Percentiles rank a stretch among this genome's conserved stretches.
phyloP scores from a whole-genome alignment of 139 green algal species.

The Chlorella sorokiniana region DNA sequence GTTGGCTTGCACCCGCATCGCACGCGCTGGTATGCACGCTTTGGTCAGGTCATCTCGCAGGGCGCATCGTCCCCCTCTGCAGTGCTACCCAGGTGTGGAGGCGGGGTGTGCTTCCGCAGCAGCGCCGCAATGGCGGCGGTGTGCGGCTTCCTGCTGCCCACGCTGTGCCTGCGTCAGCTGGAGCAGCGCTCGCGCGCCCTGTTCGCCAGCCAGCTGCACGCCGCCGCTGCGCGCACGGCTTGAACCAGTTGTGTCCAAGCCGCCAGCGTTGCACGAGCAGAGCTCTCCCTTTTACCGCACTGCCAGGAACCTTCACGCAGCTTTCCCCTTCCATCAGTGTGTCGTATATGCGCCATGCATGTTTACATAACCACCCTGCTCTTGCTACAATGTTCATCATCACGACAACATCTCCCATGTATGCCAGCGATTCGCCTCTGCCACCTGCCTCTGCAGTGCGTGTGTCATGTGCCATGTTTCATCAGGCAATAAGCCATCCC shows the following conservation, averaged over 20 bases:
- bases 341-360: too few relatives aligned
- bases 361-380: too few relatives aligned
- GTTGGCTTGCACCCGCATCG: not conserved
- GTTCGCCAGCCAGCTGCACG: slow-evolving; percentile 3
- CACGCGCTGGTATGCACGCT: not conserved
- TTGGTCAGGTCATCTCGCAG: not conserved
- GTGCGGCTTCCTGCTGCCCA: slow-evolving; percentile 9
- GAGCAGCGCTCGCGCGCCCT: slow-evolving; percentile 2
- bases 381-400: too few relatives aligned
- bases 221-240: not conserved
- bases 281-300: too few relatives aligned
- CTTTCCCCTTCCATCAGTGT: too few relatives aligned
- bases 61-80: not conserved
- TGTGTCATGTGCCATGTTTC: too few relatives aligned
- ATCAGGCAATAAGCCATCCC: too few relatives aligned
- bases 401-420: too few relatives aligned
- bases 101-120: not conserved
- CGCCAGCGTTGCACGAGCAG: too few relatives aligned
- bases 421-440: too few relatives aligned
- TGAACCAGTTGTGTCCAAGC: not conserved
- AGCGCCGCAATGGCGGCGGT: not conserved
- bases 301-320: too few relatives aligned
- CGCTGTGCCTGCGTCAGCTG: not conserved
- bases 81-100: not conserved
- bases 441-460: too few relatives aligned